Conservation (phyloP, 192 early-diverging fungal species). For the Linnemannia zychae region DNA sequence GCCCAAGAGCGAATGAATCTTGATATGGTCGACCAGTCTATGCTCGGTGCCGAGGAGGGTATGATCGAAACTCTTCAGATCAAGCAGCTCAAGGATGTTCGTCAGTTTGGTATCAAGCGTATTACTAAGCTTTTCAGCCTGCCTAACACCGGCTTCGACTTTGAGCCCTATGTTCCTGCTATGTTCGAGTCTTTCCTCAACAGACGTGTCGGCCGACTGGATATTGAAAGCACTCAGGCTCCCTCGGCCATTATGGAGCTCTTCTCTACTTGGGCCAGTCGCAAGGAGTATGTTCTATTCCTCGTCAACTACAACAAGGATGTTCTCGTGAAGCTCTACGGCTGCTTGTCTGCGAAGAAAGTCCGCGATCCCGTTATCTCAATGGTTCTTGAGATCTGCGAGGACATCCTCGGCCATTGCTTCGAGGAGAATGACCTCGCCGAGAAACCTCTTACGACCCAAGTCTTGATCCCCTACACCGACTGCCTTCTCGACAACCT, state of each 20-base stretch:
- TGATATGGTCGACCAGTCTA: conserved; percentile 31
- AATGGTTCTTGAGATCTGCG: conserved; percentile 81
- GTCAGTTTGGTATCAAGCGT: conserved; percentile 80
- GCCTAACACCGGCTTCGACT: conserved; percentile 76
- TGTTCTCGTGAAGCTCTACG: conserved; percentile 78
- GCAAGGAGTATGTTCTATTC: conserved; percentile 73
- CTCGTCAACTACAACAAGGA: conserved; percentile 73
- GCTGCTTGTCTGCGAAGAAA: conserved; percentile 84
- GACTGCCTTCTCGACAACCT: conserved; percentile 72
- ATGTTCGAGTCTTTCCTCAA: conserved; percentile 82
- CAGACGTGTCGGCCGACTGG: conserved; percentile 77
- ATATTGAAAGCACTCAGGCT: conserved; percentile 89
- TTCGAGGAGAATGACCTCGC: conserved; percentile 63
- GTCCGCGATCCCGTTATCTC: conserved; percentile 79
- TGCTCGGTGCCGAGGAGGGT: conserved; percentile 34
- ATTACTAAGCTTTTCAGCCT: conserved; percentile 85
- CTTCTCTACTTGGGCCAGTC: conserved; percentile 82
- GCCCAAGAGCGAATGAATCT: conserved; percentile 69
- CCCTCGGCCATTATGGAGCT: conserved; percentile 85
- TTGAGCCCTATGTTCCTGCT: conserved; percentile 77
- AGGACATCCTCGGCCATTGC: conserved; percentile 73
- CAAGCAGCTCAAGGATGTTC: conserved; percentile 72
- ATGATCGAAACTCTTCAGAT: conserved; percentile 53
- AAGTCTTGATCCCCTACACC: conserved; percentile 68
- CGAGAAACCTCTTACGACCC: conserved; percentile 55